Percentiles rank a stretch among this genome's conserved stretches.
Conservation (phyloP, 495 filamentous ascomycete genomes). For the Articulospora tetracladia region DNA sequence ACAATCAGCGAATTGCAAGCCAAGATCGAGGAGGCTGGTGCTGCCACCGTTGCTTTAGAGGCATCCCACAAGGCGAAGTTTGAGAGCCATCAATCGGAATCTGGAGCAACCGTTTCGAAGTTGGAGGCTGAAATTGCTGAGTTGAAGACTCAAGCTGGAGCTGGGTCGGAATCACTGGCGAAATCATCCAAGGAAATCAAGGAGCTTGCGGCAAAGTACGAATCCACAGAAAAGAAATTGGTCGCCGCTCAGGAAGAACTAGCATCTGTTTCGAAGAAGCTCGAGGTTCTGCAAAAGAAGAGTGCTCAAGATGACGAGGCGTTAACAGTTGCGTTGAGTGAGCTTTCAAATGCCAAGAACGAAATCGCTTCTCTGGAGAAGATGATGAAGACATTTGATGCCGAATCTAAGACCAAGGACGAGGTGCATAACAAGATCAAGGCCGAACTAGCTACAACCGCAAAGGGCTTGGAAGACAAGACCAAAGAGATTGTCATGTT, state of each 20-base stretch:
- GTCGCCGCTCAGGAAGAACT: slow-evolving; percentile 37
- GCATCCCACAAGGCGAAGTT: slow-evolving; percentile 32
- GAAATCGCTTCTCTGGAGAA: slow-evolving; percentile 34
- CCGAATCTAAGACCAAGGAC: slow-evolving; percentile 27
- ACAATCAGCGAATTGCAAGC: slow-evolving; percentile 36
- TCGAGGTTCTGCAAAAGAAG: slow-evolving; percentile 28
- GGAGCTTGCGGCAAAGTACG: slow-evolving; percentile 35
- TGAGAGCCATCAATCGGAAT: slow-evolving; percentile 17
- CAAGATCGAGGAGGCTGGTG: slow-evolving; percentile 37
- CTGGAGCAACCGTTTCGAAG: slow-evolving; percentile 24
- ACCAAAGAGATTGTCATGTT: slow-evolving; percentile 29
- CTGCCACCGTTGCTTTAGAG: slow-evolving; percentile 39
- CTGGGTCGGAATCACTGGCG: slow-evolving; percentile 29
- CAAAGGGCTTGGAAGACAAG: slow-evolving; percentile 42
- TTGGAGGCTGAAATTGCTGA: slow-evolving; percentile 39
- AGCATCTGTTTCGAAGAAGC: slow-evolving; percentile 21
- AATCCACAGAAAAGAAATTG: slow-evolving; percentile 30
- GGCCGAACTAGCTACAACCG: slow-evolving; percentile 36
- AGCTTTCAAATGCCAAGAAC: slow-evolving; percentile 32
- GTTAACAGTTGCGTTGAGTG: slow-evolving; percentile 33
- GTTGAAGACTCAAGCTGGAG: slow-evolving; percentile 28
- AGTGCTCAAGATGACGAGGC: slow-evolving; percentile 28
- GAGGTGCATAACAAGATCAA: slow-evolving; percentile 35
- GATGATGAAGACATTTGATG: slow-evolving; percentile 32
- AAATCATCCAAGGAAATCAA: slow-evolving; percentile 38